Evolutionary conservation across 2,329 filamentous ascomycete genomes (phyloP), one percentile per base, ranked within the genome.

Genomic region (Didymosphaeria variabile): DNA sequence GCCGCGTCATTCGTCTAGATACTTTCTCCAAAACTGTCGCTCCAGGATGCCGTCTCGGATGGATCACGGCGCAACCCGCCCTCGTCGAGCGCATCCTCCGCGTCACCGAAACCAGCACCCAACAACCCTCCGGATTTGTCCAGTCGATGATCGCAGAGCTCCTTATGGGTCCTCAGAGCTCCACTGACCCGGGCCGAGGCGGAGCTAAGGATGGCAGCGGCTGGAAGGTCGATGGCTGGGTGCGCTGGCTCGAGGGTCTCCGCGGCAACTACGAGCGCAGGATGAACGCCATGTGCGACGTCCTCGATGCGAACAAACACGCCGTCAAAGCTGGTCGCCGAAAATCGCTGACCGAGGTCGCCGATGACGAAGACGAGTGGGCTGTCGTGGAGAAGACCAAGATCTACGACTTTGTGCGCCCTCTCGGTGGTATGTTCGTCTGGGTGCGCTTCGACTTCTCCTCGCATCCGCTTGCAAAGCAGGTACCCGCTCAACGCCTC

Each of bases 1-100:
- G 94, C 59, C 90, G 94, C 38, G 94, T 97, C 45, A 85, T 97
- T 60, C 90, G 94, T 50, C 85, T 97, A 3, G 94, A 97, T 77
- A 97, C 94, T 0, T 97, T 97, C 78, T 95, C 91, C 72, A 97
- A 98, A 81, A 96, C 92, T 0, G 86, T 97, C 19, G 93, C 93
- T 0, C 94, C 94, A 0, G 94, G 94, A 1, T 96, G 92, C 73
- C 89, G 94, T 32, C 82, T 97, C 1, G 94, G 94, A 44, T 97
- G 93, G 92, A 89, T 97, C 66, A 97, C 94, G 0, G 90, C 91
- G 0, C 91, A 96, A 72, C 93, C 93, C 1, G 88, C 82, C 0
- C 81, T 97, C 51, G 84, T 93, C 50, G 92, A 96, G 77, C 88
- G 91, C 7, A 81, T 95, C 31, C 74, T 84, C 17, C 90, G 90